Percentiles rank a stretch among this genome's conserved stretches.
Evolutionary conservation across 805 yeast genomes (phyloP).

Genomic region (Spathaspora arborariae): DNA sequence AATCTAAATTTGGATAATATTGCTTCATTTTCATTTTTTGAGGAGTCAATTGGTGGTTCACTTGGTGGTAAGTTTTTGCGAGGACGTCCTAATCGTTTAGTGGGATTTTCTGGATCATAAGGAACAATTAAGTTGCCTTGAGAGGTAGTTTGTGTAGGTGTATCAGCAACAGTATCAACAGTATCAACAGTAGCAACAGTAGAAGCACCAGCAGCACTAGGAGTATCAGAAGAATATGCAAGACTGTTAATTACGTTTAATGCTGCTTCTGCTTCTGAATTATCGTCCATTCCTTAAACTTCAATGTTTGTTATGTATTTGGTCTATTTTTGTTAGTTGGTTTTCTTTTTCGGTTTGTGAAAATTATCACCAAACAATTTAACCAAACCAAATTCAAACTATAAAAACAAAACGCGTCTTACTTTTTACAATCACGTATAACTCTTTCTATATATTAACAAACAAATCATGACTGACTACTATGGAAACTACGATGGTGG

Average conservation of each 20-base stretch:
- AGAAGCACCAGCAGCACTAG: no score
- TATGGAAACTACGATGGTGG: constrained; percentile 22
- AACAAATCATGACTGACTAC: constrained; percentile 13
- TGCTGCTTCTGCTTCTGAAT: not conserved
- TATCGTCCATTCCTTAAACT: not conserved
- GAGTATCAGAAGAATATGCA: not conserved
- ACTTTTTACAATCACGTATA: not conserved
- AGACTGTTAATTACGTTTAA: not conserved
- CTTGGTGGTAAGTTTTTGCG: constrained; percentile 21
- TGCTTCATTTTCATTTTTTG: constrained; percentile 27
- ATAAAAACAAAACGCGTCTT: not conserved
- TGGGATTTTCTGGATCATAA: constrained; percentile 28
- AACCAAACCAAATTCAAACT: not conserved
- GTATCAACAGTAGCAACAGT: no score
- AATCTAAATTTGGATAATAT: constrained; percentile 30
- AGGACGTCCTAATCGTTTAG: constrained; percentile 35
- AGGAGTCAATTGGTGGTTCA: constrained; percentile 16
- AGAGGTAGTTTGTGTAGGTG: not conserved
- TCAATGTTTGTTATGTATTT: no score
- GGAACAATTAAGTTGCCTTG: constrained; percentile 7
- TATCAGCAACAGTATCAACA: no score
- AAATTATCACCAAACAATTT: not conserved
- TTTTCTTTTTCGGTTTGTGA: no score
- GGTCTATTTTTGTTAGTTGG: no score
- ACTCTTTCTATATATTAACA: not conserved